Percentiles rank a stretch among this genome's conserved stretches.
These are phyloP conservation scores for Exophiala oligosperma DNA, from an alignment of 2,329 filamentous ascomycete species.

Conservation along the genomic window DNA sequence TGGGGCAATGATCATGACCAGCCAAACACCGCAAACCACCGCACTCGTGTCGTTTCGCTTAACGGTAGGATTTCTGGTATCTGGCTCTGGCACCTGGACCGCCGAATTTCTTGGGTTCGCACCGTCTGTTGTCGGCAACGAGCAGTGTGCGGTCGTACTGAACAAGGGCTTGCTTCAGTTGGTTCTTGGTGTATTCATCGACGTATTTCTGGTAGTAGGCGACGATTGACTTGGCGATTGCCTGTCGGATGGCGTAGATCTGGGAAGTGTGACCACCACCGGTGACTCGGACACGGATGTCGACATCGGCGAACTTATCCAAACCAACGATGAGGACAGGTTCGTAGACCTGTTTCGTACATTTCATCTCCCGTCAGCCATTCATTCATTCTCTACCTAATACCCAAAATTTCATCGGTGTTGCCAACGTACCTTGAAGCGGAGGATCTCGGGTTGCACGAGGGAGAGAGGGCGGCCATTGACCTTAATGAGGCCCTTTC, in stretches of 20 bases:
- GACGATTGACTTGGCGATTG: slow-evolving; percentile 95
- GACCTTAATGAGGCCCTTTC: slow-evolving; percentile 94
- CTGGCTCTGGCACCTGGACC: slow-evolving; percentile 87
- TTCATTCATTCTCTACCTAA: neutral
- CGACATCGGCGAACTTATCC: slow-evolving; percentile 95
- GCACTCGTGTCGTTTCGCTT: slow-evolving; percentile 44
- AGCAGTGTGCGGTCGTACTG: slow-evolving; percentile 96
- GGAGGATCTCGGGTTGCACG: slow-evolving; percentile 92
- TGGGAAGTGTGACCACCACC: slow-evolving; percentile 98
- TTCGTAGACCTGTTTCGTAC: slow-evolving; percentile 77
- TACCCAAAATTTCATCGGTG: neutral
- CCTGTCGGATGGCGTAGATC: slow-evolving; percentile 98
- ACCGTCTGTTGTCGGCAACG: slow-evolving; percentile 98
- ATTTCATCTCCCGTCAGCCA: neutral
- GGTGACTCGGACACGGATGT: slow-evolving; percentile 94
- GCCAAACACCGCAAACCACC: neutral
- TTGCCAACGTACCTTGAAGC: slow-evolving; percentile 75
- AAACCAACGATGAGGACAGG: slow-evolving; percentile 94
- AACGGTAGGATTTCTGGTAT: slow-evolving; percentile 99
- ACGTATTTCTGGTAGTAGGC: slow-evolving; percentile 99
- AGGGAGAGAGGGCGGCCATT: slow-evolving; percentile 95
- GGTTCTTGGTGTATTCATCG: slow-evolving; percentile 99
- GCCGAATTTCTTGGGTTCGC: slow-evolving; percentile 94
- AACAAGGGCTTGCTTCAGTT: slow-evolving; percentile 94
- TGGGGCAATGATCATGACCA: neutral